Evolutionary conservation across 2,329 filamentous ascomycete genomes (phyloP), one percentile per base, ranked within the genome.

Genomic region (Clarireedia homoeocarpa): DNA sequence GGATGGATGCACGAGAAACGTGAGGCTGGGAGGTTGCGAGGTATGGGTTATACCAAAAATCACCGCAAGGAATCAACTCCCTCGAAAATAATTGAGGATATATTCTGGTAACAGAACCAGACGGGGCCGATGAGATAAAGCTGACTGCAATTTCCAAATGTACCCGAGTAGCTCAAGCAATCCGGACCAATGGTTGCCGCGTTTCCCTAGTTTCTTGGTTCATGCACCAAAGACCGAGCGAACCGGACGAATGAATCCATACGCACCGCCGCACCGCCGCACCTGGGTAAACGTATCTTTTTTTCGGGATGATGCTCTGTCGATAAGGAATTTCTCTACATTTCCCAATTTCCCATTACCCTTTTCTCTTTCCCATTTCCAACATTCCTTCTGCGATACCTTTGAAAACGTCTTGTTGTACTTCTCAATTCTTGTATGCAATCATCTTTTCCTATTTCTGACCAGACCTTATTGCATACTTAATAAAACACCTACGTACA

Each of bases 281-380:
- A n/a, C 39, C 14, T 15, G 15, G 17, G 39, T 14, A 40, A n/a
- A 40, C 15, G 39, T 15, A 20, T 40, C 17, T 44, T 44, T 44
- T 40, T 44, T 44, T 20, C 39, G 6, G 5, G 20, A 20, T 44
- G 40, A 30, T 30, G 27, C 27, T 30, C 27, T 9, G 7, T 30
- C 17, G 50, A 52, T 52, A 52, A 52, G 50, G 40, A 45, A 36
- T 45, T 45, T 44, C 20, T 20, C n/a, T 20, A 44, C 20, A 17
- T 17, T 42, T 42, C 20, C 2, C 39, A 23, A 44, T 20, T 44
- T 7, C 15, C 7, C 7, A 44, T 44, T 17, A 7, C 15, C 40
- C 20, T 20, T 44, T n/a, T 44, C 40, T n/a, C n/a, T 30, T 30
- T 30, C 27, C 27, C 40, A 44, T 44, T 44, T 17, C 14, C 20